Base-by-base conservation (phyloP, 176 grass and related monocot species). In the Pontederia crassipes region DNA sequence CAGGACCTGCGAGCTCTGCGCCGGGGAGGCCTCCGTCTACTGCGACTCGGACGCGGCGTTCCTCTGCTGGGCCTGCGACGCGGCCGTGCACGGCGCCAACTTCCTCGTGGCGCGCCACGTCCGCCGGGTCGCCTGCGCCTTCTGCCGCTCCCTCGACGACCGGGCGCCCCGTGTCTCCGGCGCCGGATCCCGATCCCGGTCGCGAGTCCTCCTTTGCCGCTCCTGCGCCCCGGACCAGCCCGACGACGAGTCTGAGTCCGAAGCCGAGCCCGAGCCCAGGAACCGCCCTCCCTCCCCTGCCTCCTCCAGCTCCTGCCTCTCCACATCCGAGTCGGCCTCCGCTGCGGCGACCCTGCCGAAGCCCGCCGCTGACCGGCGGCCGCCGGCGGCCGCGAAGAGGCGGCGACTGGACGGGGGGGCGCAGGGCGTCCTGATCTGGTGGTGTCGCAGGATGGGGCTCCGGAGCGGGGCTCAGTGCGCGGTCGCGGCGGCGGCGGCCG, bases 51-150 rank as follows among this genome's bases (percentile, higher is more conserved):
- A 82, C 74, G 80, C 81, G 77, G n/a, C 92, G 78, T 53, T 81
- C 66, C 92, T 89, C 62, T 96, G 92, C 62, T 90, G 83, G 28
- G 83, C 81, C 65, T 96, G 83, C 53, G 92, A 69, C 53, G 52
- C 66, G 9, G 53, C 66, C 53, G 66, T 69, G 32, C 66, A 69
- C 16, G 29, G 28, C 53, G 66, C 66, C 16, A 69, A 69, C 92
- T 66, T 87, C 82, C 73, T 96, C 84, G 66, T 90, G 75, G 16
- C 86, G 83, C n/a, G 92, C 92, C 83, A 14, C 54, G 53, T 40
- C 65, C 75, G 65, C 72, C 75, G 4, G 81, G 81, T 12, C 79
- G 74, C 0, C 87, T 70, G 75, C 89, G 17, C 62, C 17, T 0
- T 17, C 46, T 65, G 62, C 47, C 17, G 27, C 47, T 27, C 62